Percentiles rank a stretch among this genome's conserved stretches.
These are phyloP conservation scores for Emmonsia crescens DNA, from an alignment of 2,329 filamentous ascomycete genomes.

Conservation along the genomic window DNA sequence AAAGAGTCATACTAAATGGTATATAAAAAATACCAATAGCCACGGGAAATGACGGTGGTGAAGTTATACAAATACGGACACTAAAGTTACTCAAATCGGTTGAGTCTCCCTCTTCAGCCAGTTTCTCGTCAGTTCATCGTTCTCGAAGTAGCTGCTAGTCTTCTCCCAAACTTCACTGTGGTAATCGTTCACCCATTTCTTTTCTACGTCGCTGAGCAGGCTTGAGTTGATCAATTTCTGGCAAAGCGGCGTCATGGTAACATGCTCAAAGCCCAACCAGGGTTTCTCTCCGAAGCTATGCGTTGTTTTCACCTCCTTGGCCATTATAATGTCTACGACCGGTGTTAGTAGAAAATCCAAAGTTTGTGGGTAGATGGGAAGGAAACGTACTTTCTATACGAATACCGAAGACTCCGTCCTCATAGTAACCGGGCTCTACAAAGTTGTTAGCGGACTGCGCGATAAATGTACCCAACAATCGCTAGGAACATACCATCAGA, in stretches of 20 bases:
- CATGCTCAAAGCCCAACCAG: slow-evolving; percentile 89
- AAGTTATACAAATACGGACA: not conserved
- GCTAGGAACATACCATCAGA: slow-evolving; percentile 50
- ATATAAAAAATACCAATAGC: not conserved
- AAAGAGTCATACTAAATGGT: not conserved
- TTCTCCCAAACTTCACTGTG: slow-evolving; percentile 72
- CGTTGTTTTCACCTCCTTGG: slow-evolving; percentile 75
- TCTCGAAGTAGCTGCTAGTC: slow-evolving; percentile 64
- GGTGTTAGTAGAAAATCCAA: slow-evolving; percentile 7
- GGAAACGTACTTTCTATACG: slow-evolving; percentile 64
- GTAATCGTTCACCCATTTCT: slow-evolving; percentile 78
- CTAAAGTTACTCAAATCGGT: slow-evolving; percentile 26
- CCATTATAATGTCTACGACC: slow-evolving; percentile 63
- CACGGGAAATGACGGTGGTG: not conserved
- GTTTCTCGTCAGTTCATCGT: slow-evolving; percentile 57
- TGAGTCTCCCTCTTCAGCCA: slow-evolving; percentile 87
- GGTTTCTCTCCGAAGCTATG: slow-evolving; percentile 88
- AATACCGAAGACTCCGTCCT: slow-evolving; percentile 89
- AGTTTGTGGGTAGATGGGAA: not conserved
- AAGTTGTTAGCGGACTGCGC: slow-evolving; percentile 9
- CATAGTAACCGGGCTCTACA: slow-evolving; percentile 84
- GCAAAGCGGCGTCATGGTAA: slow-evolving; percentile 95
- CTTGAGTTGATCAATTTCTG: slow-evolving; percentile 69
- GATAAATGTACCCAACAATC: not conserved
- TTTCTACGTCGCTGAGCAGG: slow-evolving; percentile 63